Conservation (phyloP, 2,329 filamentous ascomycete genomes). For the Podosphaera fusca region DNA sequence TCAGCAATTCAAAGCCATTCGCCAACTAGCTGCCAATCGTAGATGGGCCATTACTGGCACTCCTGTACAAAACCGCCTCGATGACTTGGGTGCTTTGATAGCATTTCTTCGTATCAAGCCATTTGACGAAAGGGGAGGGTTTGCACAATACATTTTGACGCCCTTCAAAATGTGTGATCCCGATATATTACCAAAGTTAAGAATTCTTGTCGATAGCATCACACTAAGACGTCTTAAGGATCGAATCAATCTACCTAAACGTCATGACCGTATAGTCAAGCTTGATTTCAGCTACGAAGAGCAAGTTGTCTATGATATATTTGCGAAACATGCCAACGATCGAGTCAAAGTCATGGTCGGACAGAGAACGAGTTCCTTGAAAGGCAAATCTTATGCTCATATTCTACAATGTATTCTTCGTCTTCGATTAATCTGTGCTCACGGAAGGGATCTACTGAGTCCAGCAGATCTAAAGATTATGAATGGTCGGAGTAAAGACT, state of each 20-base stretch:
- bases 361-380: conserved; percentile 40
- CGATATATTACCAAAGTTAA: conserved; percentile 62
- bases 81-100: conserved; percentile 70
- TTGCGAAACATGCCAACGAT: conserved; percentile 57
- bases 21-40: conserved; percentile 52
- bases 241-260: conserved; percentile 58
- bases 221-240: conserved; percentile 82
- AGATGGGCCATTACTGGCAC: conserved; percentile 97
- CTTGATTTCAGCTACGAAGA: conserved; percentile 61
- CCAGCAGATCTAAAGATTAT: conserved; percentile 61
- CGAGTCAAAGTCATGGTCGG: conserved; percentile 55
- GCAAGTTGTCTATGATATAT: conserved; percentile 57
- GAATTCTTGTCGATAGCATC: conserved; percentile 80
- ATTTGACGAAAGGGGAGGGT: conserved; percentile 57
- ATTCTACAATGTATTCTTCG: conserved; percentile 81
- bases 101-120: conserved; percentile 68
- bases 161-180: conserved; percentile 77
- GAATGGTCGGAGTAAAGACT: conserved; percentile 60
- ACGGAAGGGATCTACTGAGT: conserved; percentile 75
- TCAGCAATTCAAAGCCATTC: conserved; percentile 65
- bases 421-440: conserved; percentile 73
- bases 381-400: conserved; percentile 77
- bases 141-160: conserved; percentile 55
- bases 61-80: conserved; percentile 79
- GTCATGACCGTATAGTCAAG: conserved; percentile 47